These are phyloP conservation scores for Ulmus americana DNA, from an alignment of 331 rosid species.

Conservation along the genomic window DNA sequence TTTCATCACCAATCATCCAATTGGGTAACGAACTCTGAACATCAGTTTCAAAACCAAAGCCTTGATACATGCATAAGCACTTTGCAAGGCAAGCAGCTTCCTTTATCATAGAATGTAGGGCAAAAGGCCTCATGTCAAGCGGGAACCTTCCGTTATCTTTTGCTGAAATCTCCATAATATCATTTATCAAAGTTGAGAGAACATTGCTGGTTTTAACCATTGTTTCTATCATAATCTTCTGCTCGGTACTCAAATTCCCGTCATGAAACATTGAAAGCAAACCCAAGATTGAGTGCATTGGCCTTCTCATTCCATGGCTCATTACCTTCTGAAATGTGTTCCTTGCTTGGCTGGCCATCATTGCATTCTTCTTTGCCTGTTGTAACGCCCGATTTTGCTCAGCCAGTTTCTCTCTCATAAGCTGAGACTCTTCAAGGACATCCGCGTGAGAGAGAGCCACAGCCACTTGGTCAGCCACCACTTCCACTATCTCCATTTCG, in stretches of 20 bases:
- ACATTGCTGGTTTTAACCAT: conserved; percentile 57
- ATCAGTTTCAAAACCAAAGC: conserved; percentile 49
- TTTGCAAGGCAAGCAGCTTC: conserved; percentile 65
- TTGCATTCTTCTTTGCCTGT: conserved; percentile 59
- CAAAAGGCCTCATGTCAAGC: conserved; percentile 54
- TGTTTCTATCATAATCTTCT: conserved; percentile 50
- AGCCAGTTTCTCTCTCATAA: conserved; percentile 64
- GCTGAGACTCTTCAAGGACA: conserved; percentile 80
- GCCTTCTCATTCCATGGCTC: conserved; percentile 78
- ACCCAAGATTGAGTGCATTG: conserved; percentile 72
- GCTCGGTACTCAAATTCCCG: conserved; percentile 37
- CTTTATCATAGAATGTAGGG: conserved; percentile 57
- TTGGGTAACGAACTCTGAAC: conserved; percentile 60
- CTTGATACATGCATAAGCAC: conserved; percentile 58
- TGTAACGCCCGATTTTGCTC: conserved; percentile 68
- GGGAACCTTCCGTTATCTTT: conserved; percentile 47
- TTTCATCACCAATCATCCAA: conserved; percentile 64
- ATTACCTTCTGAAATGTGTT: conserved; percentile 67
- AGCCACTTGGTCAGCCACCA: conserved; percentile 82
- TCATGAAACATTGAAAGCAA: conserved; percentile 56
- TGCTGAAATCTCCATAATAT: conserved; percentile 61
- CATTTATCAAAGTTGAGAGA: conserved; percentile 59
- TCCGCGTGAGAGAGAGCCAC: conserved; percentile 79
- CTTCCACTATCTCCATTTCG: conserved; percentile 70
- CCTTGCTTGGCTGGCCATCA: conserved; percentile 81